Base-by-base conservation (phyloP, 495 filamentous ascomycete species). In the Amorphotheca resinae region DNA sequence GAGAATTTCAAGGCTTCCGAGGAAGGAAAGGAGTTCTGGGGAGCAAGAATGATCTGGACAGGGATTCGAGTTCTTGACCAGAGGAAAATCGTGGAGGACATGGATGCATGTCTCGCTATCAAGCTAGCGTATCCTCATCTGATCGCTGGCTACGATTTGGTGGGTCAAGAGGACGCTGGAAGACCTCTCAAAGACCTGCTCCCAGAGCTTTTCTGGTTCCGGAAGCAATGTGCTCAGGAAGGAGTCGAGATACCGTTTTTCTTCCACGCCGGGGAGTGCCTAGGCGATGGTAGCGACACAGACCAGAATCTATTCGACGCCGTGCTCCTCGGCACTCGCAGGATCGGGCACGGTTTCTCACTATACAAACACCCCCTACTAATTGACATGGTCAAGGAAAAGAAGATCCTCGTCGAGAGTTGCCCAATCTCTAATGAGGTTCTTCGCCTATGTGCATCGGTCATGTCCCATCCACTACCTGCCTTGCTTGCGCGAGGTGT, bases 251-350 rank as follows among this genome's bases (percentile, higher is more conserved):
- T 98, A n/a, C 91, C 91, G 2, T 93, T 94, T 63, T 91, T 89
- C 66, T 88, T 98, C 60, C 87, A 93, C 53, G 91, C 88, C 2
- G 91, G 88, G 22, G 87, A 93, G 58, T 79, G 71, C 30, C 72
- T 88, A 0, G 84, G 84, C 12, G 80, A 87, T 49, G 87, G 84
- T 11, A 78, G 74, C 51, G 66, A 64, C 17, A 76, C 79, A 0
- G 87, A 95, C 46, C 67, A 84, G 48, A 94, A 95, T 53, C 72
- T 95, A 2, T 94, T 88, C 59, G 88, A 95, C 59, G 87, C 86
- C 0, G 69, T 96, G 7, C 66, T 95, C 1, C 73, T 96, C 7
- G 88, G 87, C 3, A 87, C 86, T 0, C 70, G 89, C 18, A 73
- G 91, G 30, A 91, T 98, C 33, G 87, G 88, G 5, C 84, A 95